Evolutionary conservation across 495 filamentous ascomycete genomes (phyloP), one percentile per base, ranked within the genome.

Genomic region (Penicillium ucsense): DNA sequence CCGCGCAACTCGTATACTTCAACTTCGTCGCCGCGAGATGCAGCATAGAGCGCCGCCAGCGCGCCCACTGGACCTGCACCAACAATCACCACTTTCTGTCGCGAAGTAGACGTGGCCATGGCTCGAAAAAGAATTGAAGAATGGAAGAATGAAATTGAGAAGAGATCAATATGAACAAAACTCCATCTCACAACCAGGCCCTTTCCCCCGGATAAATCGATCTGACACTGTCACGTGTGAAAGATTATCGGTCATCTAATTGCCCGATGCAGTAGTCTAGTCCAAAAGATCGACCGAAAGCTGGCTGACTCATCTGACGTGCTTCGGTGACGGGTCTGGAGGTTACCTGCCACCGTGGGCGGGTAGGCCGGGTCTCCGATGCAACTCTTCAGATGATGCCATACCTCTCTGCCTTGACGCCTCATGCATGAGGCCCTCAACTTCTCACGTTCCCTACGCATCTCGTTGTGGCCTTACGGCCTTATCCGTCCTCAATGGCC

Each of bases 1-100:
- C 82, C 82, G 56, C 92, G 80, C 50, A 97, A 71, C 63, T 99
- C 92, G 66, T 97, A 99, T 47, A 99, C 74, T 60, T 96, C 88
- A 4, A 99, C 92, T 56, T 90, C 72, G 61, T 94, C 80, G 33
- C 88, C 90, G 57, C 89, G 72, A 50, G 82, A 75, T 2, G 89
- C 90, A 43, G 92, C 90, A 68, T 97, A 99, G 8, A 99, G 70
- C 11, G 89, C 92, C 6, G 91, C 88, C 29, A 99, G 73, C 6
- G 90, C 85, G 3, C 92, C 92, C 9, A 97, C 92, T 0, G 92
- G 92, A 2, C 92, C 92, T 31, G 89, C 92, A 31, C 92, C 92
- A 30, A 96, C 79, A 30, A 97, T 77, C 6, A 95, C 73, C 37
- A 85, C 78, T 66, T 88, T 95, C 56, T 90, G 78, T 45, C 55